phyloP scores from a whole-genome alignment of 2,329 filamentous ascomycete species.

The Alternaria conjuncta region DNA sequence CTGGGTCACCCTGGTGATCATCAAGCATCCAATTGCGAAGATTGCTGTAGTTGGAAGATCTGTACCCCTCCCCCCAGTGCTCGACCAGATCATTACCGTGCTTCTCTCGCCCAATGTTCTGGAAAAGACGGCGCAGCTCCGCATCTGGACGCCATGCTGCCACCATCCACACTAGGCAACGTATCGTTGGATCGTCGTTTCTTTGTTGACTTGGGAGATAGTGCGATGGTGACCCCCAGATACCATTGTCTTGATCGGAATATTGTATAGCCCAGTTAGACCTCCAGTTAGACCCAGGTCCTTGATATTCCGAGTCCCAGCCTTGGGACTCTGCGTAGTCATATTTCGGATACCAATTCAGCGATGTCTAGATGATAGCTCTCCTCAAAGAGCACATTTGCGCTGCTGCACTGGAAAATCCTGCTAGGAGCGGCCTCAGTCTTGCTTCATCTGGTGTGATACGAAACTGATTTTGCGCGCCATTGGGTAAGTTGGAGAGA shows the following conservation, averaged over 20 bases:
- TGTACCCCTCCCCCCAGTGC: not conserved
- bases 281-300: not conserved
- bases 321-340: not conserved
- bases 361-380: not conserved
- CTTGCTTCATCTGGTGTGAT: slow-evolving; percentile 13
- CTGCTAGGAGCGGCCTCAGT: not conserved
- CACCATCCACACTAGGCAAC: not conserved
- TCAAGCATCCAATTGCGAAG: not conserved
- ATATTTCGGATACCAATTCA: not conserved
- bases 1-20: not conserved
- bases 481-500: not conserved
- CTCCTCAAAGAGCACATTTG: not conserved
- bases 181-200: not conserved
- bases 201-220: not conserved
- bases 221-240: not conserved
- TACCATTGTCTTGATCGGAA: not conserved
- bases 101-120: slow-evolving; percentile 3
- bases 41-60: not conserved
- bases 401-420: not conserved
- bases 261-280: not conserved
- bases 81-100: not conserved
- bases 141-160: slow-evolving; percentile 10
- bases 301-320: not conserved
- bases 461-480: slow-evolving; percentile 2
- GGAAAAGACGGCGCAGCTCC: slow-evolving; percentile 11